Evolutionary conservation across 202 grass and related monocot genomes (phyloP).

Genomic region (Cymbopogon flexuosus): DNA sequence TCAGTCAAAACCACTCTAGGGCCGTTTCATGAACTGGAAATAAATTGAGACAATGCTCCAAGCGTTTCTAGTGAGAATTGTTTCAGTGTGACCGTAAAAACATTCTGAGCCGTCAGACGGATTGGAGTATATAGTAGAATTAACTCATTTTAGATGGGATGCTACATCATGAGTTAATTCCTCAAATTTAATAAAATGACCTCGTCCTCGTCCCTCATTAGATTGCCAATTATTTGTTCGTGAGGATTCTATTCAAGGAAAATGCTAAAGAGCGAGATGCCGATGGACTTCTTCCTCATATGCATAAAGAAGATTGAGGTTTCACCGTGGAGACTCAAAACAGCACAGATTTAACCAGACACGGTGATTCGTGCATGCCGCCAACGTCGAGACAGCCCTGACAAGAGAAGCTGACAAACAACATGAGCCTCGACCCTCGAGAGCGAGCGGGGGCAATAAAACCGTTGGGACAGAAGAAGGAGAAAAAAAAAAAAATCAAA

Average conservation of each 20-base stretch:
- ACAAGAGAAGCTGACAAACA: not conserved
- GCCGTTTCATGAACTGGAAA: not conserved
- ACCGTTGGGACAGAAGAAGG: not conserved
- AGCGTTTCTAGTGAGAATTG: not conserved
- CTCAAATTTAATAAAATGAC: no score
- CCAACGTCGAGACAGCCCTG: not conserved
- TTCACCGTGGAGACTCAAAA: not conserved
- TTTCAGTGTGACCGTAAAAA: not conserved
- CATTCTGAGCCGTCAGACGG: no score
- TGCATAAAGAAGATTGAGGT: not conserved
- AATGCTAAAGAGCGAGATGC: not conserved
- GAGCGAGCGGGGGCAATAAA: not conserved
- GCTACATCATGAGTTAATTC: no score
- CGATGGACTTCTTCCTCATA: no score
- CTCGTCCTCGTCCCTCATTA: no score
- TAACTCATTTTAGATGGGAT: no score
- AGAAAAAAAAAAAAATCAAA: not conserved
- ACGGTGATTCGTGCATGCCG: not conserved
- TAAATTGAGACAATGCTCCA: not conserved
- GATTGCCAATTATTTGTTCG: no score
- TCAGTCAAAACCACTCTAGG: no score
- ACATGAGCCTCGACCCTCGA: not conserved
- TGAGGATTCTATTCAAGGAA: not conserved
- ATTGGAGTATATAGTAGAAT: no score
- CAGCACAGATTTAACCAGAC: not conserved